phyloP scores from a whole-genome alignment of 202 grass and related monocot species.

The Digitaria exilis region DNA sequence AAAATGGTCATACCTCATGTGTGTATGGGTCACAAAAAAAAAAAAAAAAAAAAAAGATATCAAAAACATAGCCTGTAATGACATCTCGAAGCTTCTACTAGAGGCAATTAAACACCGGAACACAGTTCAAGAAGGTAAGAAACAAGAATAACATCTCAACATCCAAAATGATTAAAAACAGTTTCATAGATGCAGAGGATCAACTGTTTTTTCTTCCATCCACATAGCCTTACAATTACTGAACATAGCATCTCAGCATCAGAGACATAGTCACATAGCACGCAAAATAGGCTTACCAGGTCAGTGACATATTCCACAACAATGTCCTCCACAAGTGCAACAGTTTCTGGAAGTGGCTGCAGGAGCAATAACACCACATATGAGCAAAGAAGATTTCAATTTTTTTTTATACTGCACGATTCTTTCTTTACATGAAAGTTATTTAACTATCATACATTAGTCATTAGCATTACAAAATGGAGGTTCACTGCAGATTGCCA shows the following conservation, averaged over 20 bases:
- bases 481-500: neutral
- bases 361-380: conserved; percentile 28
- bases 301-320: conserved; percentile 95
- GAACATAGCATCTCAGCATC: neutral
- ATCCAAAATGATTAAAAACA: neutral
- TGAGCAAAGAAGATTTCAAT: neutral
- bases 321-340: conserved; percentile 96
- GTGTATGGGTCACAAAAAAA: too few species aligned
- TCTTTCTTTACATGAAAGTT: conserved; percentile 15
- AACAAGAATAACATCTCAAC: neutral
- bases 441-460: neutral
- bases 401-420: neutral
- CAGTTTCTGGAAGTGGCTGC: conserved; percentile 95
- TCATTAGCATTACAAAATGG: neutral
- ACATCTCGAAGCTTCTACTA: neutral
- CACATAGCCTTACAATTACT: neutral
- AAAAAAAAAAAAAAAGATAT: neutral
- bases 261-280: neutral
- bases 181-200: neutral
- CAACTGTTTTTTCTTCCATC: neutral
- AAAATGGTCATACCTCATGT: too few species aligned
- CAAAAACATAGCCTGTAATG: neutral
- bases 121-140: neutral
- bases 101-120: neutral
- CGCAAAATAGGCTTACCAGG: conserved; percentile 55